phyloP scores from a whole-genome alignment of 352 stramenopile species.

The Pythium apleroticum region DNA sequence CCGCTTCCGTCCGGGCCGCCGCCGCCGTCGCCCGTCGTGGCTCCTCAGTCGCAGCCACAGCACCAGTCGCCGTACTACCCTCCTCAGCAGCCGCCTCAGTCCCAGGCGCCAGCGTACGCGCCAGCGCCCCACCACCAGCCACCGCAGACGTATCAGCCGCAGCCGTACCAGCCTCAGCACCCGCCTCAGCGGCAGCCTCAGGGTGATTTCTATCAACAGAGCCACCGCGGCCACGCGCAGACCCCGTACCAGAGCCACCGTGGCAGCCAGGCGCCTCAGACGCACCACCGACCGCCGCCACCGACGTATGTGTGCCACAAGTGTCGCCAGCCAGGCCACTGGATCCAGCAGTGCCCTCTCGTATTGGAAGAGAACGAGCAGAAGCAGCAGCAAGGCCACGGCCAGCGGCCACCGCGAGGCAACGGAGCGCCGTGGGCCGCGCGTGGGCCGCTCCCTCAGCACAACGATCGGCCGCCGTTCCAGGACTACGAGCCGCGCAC shows the following conservation, averaged over 20 bases:
- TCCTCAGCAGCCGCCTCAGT: constrained; percentile 8
- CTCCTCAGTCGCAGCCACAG: constrained; percentile 15
- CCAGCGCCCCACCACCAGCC: constrained; percentile 8
- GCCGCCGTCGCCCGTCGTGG: constrained; percentile 14
- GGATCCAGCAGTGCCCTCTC: constrained; percentile 74
- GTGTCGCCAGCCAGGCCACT: constrained; percentile 72
- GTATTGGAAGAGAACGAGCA: constrained; percentile 25
- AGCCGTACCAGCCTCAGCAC: constrained; percentile 26
- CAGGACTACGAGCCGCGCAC: constrained; percentile 25
- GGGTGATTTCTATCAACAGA: constrained; percentile 32
- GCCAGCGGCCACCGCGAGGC: background rate
- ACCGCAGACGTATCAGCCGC: constrained; percentile 12
- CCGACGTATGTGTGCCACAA: constrained; percentile 77
- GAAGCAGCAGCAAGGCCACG: constrained; percentile 20
- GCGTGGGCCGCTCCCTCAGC: constrained; percentile 7
- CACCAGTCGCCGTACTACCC: constrained; percentile 14
- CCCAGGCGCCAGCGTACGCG: background rate
- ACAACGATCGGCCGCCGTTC: constrained; percentile 13
- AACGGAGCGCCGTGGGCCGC: background rate
- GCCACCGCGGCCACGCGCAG: background rate
- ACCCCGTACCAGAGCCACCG: background rate
- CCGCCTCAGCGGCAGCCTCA: constrained; percentile 32
- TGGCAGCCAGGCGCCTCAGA: background rate
- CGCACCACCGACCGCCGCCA: constrained; percentile 35
- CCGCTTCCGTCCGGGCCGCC: constrained; percentile 15